phyloP scores from a whole-genome alignment of 164 flowering plant genomes.

The Cinnamomum chago region DNA sequence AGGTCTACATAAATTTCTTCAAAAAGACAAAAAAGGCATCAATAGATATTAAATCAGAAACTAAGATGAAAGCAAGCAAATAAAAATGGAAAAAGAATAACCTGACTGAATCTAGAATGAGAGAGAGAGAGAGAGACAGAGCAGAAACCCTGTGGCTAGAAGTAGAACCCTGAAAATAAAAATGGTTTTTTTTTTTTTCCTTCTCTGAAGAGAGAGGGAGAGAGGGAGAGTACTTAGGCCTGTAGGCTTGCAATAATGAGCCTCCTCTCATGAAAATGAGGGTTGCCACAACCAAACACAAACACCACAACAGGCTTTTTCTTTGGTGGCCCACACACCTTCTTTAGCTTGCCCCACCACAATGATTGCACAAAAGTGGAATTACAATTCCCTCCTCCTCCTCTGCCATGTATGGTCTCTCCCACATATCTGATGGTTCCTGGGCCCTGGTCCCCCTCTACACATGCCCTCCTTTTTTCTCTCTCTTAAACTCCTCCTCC shows the following conservation, averaged over 20 bases:
- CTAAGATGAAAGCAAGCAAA: background rate
- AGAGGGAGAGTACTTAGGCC: background rate
- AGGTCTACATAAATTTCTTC: background rate
- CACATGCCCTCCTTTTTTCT: background rate
- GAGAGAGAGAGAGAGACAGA: background rate
- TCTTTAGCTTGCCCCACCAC: background rate
- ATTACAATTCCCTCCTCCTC: background rate
- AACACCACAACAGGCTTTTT: background rate
- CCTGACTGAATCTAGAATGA: background rate
- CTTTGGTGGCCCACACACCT: constrained; percentile 3
- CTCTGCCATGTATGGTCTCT: background rate
- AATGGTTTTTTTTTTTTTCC: background rate
- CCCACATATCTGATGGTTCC: background rate
- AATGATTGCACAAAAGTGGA: background rate
- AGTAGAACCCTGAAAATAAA: background rate
- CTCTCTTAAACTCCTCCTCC: background rate
- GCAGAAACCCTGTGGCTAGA: no score
- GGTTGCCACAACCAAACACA: background rate
- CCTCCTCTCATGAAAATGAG: constrained; percentile 6
- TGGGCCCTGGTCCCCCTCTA: background rate
- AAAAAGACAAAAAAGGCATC: background rate
- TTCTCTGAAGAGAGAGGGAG: background rate
- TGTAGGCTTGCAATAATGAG: background rate
- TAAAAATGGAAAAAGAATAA: background rate
- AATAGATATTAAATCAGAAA: background rate